These are phyloP conservation scores for Taphrina pruni DNA, from an alignment of 1,139 yeast genomes.

Conservation along the genomic window DNA sequence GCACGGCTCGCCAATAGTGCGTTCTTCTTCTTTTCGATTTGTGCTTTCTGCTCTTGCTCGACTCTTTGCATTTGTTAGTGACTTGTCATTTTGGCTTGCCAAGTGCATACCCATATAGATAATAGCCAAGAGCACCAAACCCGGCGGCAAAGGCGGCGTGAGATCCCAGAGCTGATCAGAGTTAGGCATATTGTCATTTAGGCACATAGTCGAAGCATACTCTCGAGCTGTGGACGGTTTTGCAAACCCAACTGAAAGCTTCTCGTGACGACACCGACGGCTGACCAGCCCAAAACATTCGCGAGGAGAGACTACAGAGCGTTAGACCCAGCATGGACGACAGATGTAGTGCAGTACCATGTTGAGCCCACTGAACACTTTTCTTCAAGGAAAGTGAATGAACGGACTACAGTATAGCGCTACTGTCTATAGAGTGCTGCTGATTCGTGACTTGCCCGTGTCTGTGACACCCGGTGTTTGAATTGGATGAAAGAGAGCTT, in stretches of 20 bases:
- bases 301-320: conserved; percentile 27
- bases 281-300: conserved; percentile 37
- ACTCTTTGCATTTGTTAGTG: conserved; percentile 13
- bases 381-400: too few species aligned
- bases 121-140: conserved; percentile 37
- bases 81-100: neutral
- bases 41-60: conserved; percentile 34
- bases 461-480: too few species aligned
- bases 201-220: conserved; percentile 1
- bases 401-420: too few species aligned
- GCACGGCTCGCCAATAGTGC: conserved; percentile 33
- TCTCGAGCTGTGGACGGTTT: conserved; percentile 30
- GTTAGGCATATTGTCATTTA: neutral
- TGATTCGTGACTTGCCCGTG: too few species aligned
- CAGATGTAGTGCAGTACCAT: neutral
- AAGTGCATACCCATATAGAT: conserved; percentile 26
- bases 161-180: conserved; percentile 22
- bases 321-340: neutral
- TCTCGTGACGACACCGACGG: conserved; percentile 34
- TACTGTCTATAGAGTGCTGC: too few species aligned
- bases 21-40: conserved; percentile 39
- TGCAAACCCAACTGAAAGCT: conserved; percentile 36
- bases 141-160: conserved; percentile 35
- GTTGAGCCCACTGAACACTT: too few species aligned
- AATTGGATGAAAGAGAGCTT: too few species aligned